Conservation (phyloP, 2,329 filamentous ascomycete species). For the Cercospora beticola region DNA sequence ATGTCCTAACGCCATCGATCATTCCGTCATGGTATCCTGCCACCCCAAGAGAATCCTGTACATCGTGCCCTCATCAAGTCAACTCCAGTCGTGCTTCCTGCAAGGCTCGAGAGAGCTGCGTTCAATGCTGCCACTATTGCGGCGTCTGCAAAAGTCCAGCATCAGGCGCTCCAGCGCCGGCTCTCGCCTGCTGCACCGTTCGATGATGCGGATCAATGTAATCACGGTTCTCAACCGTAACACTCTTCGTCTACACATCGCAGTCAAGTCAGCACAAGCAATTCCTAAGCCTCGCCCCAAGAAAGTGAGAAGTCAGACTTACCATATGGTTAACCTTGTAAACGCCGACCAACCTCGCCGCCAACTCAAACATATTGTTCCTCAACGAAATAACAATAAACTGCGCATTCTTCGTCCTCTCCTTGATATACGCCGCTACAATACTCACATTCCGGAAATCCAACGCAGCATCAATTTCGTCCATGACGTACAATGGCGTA, state of each 20-base stretch:
- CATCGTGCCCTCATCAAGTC: neutral
- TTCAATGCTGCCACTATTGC: neutral
- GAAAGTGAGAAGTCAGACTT: conserved; percentile 29
- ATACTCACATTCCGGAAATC: conserved; percentile 98
- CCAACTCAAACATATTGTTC: conserved; percentile 99
- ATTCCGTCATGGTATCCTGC: neutral
- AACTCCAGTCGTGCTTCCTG: neutral
- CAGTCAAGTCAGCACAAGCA: neutral
- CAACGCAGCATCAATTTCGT: conserved; percentile 96
- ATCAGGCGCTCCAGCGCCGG: neutral
- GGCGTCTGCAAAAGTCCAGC: neutral
- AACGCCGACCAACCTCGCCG: conserved; percentile 89
- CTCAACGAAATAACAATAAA: conserved; percentile 97
- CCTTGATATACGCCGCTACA: conserved; percentile 98
- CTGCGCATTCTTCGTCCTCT: conserved; percentile 97
- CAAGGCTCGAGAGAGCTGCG: neutral
- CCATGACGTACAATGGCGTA: conserved; percentile 97
- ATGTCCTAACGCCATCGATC: neutral
- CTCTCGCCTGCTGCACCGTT: conserved; percentile 8
- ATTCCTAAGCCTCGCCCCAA: neutral
- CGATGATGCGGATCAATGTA: conserved; percentile 39
- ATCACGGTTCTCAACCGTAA: conserved; percentile 54
- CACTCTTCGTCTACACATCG: conserved; percentile 50
- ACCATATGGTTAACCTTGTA: conserved; percentile 99
- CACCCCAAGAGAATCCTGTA: neutral